Percentiles rank a stretch among this genome's conserved stretches.
phyloP scores from a whole-genome alignment of 805 yeast species.

The Metschnikowia kofuensis region DNA sequence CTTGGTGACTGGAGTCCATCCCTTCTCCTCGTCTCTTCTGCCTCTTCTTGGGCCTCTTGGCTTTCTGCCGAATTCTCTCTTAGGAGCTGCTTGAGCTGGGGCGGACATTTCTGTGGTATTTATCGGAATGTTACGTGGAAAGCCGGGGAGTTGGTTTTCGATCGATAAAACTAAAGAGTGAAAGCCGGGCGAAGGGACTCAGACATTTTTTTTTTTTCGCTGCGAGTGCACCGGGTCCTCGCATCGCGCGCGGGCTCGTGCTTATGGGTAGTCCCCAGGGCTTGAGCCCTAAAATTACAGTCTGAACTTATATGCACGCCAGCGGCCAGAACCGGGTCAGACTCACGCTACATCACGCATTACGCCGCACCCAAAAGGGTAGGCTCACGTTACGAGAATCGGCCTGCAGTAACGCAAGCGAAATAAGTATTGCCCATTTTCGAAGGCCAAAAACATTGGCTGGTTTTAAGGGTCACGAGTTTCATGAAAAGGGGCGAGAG shows the following conservation, averaged over 20 bases:
- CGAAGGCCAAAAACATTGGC: too few species aligned
- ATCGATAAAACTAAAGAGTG: conserved; percentile 42
- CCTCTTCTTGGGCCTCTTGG: conserved; percentile 44
- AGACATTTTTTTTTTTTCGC: background rate
- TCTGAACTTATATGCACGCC: too few species aligned
- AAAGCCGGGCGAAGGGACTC: background rate
- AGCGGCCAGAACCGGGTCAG: too few species aligned
- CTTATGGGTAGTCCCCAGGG: background rate
- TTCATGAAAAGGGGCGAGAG: too few species aligned
- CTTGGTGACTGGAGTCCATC: conserved; percentile 99
- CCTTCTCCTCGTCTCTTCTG: conserved; percentile 91
- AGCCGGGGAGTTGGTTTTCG: conserved; percentile 70
- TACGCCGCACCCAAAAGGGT: too few species aligned
- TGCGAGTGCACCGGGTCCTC: background rate
- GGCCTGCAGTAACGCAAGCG: too few species aligned
- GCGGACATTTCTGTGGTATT: conserved; percentile 43
- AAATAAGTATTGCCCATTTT: too few species aligned
- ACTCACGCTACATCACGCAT: too few species aligned
- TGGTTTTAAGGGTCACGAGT: too few species aligned
- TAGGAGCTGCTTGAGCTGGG: conserved; percentile 38
- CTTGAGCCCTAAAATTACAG: conserved; percentile 4
- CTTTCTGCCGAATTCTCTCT: conserved; percentile 59
- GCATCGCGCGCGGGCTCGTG: too few species aligned
- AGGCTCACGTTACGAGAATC: too few species aligned
- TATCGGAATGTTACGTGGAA: conserved; percentile 72